Conservation (phyloP, 23 red algal species). For the Gracilaria vermiculophylla region DNA sequence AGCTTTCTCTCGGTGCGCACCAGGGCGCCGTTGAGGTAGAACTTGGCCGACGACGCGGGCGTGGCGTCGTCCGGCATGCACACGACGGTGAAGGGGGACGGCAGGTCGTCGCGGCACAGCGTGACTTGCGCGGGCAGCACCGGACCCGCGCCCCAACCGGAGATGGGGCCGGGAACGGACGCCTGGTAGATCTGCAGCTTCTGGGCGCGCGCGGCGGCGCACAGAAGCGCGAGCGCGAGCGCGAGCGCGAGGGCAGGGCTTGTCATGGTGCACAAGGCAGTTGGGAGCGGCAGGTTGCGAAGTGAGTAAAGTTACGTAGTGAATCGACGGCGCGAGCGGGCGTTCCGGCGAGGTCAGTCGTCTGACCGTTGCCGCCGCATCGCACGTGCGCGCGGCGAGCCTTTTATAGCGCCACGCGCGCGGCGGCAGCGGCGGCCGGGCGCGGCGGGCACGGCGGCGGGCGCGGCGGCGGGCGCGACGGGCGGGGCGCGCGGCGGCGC, state of each 20-base stretch:
- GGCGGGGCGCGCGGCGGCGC: too few relatives aligned
- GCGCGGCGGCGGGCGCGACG: too few relatives aligned
- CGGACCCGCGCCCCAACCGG: not conserved
- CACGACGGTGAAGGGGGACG: constrained; percentile 8
- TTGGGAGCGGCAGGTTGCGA: too few relatives aligned
- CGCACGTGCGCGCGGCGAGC: too few relatives aligned
- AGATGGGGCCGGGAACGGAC: not conserved
- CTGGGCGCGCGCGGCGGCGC: not conserved
- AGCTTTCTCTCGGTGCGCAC: not conserved
- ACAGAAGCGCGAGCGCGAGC: not conserved
- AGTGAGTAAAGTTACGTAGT: too few relatives aligned
- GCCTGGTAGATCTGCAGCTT: constrained; percentile 16
- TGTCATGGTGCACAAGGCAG: not conserved
- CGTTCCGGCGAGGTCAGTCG: too few relatives aligned
- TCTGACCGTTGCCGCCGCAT: too few relatives aligned
- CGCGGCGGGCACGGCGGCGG: too few relatives aligned
- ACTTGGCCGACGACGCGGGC: not conserved
- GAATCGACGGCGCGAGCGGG: too few relatives aligned
- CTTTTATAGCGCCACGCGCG: too few relatives aligned
- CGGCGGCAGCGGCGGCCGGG: too few relatives aligned
- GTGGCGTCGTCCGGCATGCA: not conserved
- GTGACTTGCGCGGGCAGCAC: not conserved
- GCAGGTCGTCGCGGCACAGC: not conserved
- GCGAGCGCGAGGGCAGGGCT: not conserved
- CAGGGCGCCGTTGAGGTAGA: constrained; percentile 13